Conservation (phyloP, 257 asterid species). For the Rubia yunnanensis region DNA sequence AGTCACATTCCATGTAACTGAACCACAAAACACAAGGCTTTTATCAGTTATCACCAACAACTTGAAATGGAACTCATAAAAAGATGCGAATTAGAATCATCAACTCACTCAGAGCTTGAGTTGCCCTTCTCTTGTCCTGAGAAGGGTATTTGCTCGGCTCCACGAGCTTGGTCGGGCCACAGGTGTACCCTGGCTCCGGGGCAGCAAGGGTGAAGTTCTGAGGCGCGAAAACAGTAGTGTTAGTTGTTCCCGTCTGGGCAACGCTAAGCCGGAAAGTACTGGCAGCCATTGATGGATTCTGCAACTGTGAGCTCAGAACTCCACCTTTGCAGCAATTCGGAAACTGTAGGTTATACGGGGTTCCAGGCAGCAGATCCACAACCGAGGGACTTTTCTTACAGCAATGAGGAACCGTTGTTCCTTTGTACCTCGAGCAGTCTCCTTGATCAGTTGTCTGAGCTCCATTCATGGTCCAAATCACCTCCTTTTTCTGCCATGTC, state of each 20-base stretch:
- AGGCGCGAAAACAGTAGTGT: constrained; percentile 37
- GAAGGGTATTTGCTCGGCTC: constrained; percentile 26
- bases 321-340: constrained; percentile 59
- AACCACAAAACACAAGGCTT: constrained; percentile 5
- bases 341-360: constrained; percentile 41
- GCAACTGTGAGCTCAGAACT: constrained; percentile 39
- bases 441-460: constrained; percentile 49
- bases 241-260: constrained; percentile 43
- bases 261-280: constrained; percentile 38
- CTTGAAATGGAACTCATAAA: no score
- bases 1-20: constrained; percentile 48
- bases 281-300: constrained; percentile 28
- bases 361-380: constrained; percentile 41
- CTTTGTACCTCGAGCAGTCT: constrained; percentile 47
- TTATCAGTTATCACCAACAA: neutral
- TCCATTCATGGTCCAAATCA: constrained; percentile 45
- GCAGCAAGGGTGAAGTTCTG: constrained; percentile 37
- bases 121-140: constrained; percentile 36
- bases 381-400: constrained; percentile 36
- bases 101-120: constrained; percentile 55
- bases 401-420: constrained; percentile 33
- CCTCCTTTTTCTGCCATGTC: constrained; percentile 48
- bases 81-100: no score
- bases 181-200: constrained; percentile 51
- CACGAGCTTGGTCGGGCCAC: constrained; percentile 39